Evolutionary conservation across 352 stramenopile species (phyloP).

Genomic region (Pythium rhizo-oryzae): DNA sequence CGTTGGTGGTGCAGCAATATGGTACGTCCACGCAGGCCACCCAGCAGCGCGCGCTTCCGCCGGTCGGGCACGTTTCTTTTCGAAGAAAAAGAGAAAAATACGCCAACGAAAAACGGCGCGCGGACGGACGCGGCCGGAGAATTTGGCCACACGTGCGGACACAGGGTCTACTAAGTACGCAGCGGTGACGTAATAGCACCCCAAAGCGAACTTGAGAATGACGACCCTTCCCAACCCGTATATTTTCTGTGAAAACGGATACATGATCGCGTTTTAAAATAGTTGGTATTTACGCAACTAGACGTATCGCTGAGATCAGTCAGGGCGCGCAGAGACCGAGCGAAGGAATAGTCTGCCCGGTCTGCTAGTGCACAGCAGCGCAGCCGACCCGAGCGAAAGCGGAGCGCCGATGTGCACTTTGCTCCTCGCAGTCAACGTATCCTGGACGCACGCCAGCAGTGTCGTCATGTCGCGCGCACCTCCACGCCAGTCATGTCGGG

Average conservation of each 20-base stretch:
- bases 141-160: background rate
- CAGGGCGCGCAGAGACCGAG: background rate
- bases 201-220: too few species aligned
- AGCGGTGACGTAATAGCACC: slow-evolving; percentile 3
- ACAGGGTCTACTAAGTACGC: slow-evolving; percentile 4
- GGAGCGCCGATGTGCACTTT: background rate
- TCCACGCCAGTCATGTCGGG: slow-evolving; percentile 19
- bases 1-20: too few species aligned
- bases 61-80: slow-evolving; percentile 7
- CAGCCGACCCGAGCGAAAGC: background rate
- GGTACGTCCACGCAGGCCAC: background rate
- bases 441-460: slow-evolving; percentile 21
- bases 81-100: slow-evolving; percentile 10
- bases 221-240: too few species aligned
- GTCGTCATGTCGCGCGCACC: slow-evolving; percentile 12
- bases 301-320: background rate
- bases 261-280: background rate
- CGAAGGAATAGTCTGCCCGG: background rate
- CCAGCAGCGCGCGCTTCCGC: background rate
- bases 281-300: background rate
- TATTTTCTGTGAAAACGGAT: background rate
- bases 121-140: background rate
- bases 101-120: background rate
- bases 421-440: background rate
- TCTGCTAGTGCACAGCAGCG: background rate